These are phyloP conservation scores for Lobosporangium transversale DNA, from an alignment of 192 early-diverging fungal species.

Conservation along the genomic window DNA sequence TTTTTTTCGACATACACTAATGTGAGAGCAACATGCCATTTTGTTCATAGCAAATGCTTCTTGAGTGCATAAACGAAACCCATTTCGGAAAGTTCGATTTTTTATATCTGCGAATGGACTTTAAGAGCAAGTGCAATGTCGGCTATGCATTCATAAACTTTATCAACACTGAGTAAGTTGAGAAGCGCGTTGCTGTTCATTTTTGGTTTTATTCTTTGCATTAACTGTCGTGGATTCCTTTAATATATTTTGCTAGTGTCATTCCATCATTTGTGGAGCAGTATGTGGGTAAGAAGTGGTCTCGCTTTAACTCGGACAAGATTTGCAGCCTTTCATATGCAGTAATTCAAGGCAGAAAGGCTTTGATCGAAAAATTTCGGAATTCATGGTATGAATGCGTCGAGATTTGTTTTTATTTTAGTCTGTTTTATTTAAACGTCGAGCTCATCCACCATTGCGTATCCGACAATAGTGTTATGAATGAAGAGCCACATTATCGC, in stretches of 20 bases:
- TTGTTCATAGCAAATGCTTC: slow-evolving; percentile 73
- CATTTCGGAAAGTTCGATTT: slow-evolving; percentile 79
- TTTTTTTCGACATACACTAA: no score
- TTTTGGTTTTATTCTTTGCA: not conserved
- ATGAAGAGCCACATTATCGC: slow-evolving; percentile 75
- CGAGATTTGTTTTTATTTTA: not conserved
- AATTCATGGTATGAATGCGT: slow-evolving; percentile 69
- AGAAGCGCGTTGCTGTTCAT: not conserved
- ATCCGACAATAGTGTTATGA: slow-evolving; percentile 70
- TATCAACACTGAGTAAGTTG: slow-evolving; percentile 63
- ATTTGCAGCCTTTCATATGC: slow-evolving; percentile 79
- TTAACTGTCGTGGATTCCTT: not conserved
- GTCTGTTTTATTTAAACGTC: not conserved
- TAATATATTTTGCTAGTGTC: slow-evolving; percentile 54
- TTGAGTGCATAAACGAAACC: slow-evolving; percentile 75
- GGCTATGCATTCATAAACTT: slow-evolving; percentile 85
- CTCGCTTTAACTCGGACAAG: slow-evolving; percentile 84
- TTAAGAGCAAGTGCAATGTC: slow-evolving; percentile 89
- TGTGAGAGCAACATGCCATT: no score
- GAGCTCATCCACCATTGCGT: no score
- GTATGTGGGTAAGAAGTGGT: slow-evolving; percentile 82
- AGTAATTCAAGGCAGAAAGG: slow-evolving; percentile 77
- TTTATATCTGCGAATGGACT: slow-evolving; percentile 88
- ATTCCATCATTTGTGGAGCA: slow-evolving; percentile 72
- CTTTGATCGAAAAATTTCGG: slow-evolving; percentile 81